Percentiles rank a stretch among this genome's conserved stretches.
Evolutionary conservation across 129 eudicot genomes (phyloP).

Genomic region (Cynara cardunculus): DNA sequence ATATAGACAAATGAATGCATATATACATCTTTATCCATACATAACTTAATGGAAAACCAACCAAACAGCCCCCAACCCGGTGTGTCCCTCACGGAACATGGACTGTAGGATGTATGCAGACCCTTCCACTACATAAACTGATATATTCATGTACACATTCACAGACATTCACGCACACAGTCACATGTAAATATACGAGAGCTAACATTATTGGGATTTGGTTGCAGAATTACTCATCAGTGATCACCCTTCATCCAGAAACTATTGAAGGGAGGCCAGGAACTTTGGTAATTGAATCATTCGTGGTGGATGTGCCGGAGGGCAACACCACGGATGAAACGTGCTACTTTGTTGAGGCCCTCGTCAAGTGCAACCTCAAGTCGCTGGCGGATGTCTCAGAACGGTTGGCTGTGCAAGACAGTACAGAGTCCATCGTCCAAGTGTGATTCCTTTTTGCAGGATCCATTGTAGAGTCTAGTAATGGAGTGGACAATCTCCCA

Average conservation of each 20-base stretch:
- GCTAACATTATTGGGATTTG: background rate
- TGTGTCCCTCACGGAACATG: background rate
- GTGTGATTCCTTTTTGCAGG: constrained; percentile 10
- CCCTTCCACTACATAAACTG: background rate
- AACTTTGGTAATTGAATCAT: constrained; percentile 85
- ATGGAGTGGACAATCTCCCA: background rate
- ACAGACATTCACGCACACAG: background rate
- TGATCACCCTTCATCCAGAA: constrained; percentile 88
- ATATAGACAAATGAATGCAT: no score
- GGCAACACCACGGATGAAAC: constrained; percentile 93
- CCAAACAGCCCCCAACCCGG: background rate
- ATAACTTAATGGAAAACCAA: background rate
- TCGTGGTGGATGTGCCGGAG: constrained; percentile 89
- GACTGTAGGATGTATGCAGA: background rate
- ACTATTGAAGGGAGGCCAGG: constrained; percentile 79
- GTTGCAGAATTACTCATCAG: constrained; percentile 83
- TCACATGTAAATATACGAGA: background rate
- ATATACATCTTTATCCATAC: background rate
- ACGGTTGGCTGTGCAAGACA: constrained; percentile 72
- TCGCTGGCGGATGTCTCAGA: constrained; percentile 92
- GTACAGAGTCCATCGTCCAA: constrained; percentile 44
- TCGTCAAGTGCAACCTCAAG: constrained; percentile 89
- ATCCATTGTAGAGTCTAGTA: background rate
- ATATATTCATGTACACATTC: no score
- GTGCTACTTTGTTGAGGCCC: constrained; percentile 87